Percentiles rank a stretch among this genome's conserved stretches.
These are phyloP conservation scores for Aegle marmelos DNA, from an alignment of 345 rosid genomes.

Conservation along the genomic window DNA sequence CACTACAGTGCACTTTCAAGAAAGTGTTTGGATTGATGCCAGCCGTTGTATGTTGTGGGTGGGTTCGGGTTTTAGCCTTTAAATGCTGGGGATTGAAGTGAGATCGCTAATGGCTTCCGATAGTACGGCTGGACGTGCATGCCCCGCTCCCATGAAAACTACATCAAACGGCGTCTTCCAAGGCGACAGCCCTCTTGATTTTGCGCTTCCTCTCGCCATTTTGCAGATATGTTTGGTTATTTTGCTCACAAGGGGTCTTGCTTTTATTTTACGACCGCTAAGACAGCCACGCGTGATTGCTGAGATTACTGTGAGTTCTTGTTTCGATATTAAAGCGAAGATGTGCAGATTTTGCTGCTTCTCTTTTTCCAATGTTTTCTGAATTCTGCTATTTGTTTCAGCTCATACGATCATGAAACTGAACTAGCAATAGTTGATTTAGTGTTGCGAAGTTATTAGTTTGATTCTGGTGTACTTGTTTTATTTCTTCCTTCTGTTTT, in stretches of 20 bases:
- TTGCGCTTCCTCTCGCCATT: constrained; percentile 66
- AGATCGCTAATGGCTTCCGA: constrained; percentile 34
- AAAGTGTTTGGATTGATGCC: not conserved
- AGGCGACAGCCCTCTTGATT: constrained; percentile 66
- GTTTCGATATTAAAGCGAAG: too few species aligned
- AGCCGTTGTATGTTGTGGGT: not conserved
- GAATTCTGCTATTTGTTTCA: not conserved
- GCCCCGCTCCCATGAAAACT: constrained; percentile 56
- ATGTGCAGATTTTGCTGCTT: not conserved
- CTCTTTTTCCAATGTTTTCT: not conserved
- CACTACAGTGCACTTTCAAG: not conserved
- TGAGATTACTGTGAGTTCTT: constrained; percentile 59
- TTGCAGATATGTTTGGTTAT: constrained; percentile 69
- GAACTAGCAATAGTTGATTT: not conserved
- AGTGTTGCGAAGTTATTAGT: not conserved
- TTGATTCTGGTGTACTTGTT: not conserved
- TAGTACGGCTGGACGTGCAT: constrained; percentile 23
- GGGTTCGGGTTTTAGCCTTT: not conserved
- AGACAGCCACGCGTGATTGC: constrained; percentile 87
- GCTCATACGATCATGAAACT: not conserved
- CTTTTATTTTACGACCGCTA: constrained; percentile 55
- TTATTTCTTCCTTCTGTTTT: not conserved
- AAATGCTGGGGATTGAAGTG: constrained; percentile 15
- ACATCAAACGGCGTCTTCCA: constrained; percentile 76
- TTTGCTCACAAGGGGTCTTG: constrained; percentile 58